phyloP scores from a whole-genome alignment of 2,329 filamentous ascomycete genomes.

The Whalleya microplaca region DNA sequence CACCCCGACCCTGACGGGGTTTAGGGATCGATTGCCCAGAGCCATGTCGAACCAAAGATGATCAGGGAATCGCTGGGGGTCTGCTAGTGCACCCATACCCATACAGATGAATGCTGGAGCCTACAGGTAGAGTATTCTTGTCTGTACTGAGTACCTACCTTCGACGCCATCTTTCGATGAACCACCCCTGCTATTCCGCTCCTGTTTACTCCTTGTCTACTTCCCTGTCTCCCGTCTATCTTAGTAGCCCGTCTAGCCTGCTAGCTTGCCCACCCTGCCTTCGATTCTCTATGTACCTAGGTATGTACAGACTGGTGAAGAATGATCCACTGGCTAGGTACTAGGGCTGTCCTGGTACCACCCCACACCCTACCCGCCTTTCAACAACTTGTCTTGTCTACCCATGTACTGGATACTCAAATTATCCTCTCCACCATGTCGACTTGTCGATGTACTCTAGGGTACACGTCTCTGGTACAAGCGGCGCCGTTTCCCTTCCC shows the following conservation, averaged over 20 bases:
- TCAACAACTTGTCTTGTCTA: conserved; percentile 19
- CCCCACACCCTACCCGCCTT: conserved; percentile 28
- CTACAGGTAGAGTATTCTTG: background rate
- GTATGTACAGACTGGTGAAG: conserved; percentile 17
- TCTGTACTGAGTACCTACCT: conserved; percentile 4
- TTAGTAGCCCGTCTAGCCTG: conserved; percentile 1
- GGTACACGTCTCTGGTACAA: conserved; percentile 24
- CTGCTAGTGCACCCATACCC: conserved; percentile 16
- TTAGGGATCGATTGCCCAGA: conserved; percentile 24
- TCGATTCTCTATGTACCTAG: conserved; percentile 26
- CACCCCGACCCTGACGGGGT: conserved; percentile 9
- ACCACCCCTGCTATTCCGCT: conserved; percentile 17
- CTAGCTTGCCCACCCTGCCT: conserved; percentile 8
- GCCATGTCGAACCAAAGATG: conserved; percentile 23
- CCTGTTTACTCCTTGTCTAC: conserved; percentile 13
- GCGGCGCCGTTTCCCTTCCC: conserved; percentile 20
- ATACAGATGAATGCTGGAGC: conserved; percentile 4
- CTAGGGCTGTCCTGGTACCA: conserved; percentile 23
- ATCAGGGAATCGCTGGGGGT: conserved; percentile 27
- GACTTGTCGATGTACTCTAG: conserved; percentile 23
- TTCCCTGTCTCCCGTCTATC: conserved; percentile 25
- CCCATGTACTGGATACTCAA: conserved; percentile 24
- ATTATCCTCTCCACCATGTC: conserved; percentile 18
- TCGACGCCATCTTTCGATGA: conserved; percentile 13
- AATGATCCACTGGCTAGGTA: conserved; percentile 31